Conservation (phyloP, 768 basidiomycete species). For the Leccinellum albellum region DNA sequence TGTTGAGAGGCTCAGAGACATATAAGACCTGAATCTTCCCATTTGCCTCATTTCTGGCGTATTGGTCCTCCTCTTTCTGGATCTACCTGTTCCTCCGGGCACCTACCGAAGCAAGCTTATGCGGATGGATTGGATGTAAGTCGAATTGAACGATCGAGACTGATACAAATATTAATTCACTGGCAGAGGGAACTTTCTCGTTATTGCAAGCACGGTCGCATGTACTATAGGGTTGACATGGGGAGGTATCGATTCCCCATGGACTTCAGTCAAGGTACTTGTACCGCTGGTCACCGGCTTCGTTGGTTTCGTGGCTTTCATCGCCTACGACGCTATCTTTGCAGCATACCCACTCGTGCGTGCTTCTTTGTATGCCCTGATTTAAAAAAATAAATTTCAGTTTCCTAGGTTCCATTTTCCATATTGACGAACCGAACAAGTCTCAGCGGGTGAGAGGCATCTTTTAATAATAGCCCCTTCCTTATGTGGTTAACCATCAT, state of each 20-base stretch:
- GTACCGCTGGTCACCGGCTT: slow-evolving; percentile 43
- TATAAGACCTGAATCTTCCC: slow-evolving; percentile 40
- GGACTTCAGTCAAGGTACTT: slow-evolving; percentile 39
- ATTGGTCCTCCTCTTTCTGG: slow-evolving; percentile 30
- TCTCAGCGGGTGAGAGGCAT: slow-evolving; percentile 22
- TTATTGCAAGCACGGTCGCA: slow-evolving; percentile 35
- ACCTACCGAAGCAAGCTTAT: slow-evolving; percentile 32
- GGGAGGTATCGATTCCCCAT: slow-evolving; percentile 43
- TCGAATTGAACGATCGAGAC: neutral
- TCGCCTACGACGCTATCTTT: slow-evolving; percentile 37
- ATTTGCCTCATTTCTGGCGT: slow-evolving; percentile 30
- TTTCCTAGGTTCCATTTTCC: slow-evolving; percentile 9
- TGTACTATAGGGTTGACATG: slow-evolving; percentile 45
- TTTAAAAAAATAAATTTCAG: neutral
- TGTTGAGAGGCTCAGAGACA: neutral
- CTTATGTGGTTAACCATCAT: neutral
- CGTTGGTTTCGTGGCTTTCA: slow-evolving; percentile 34
- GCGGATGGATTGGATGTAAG: slow-evolving; percentile 45
- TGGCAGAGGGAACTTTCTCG: slow-evolving; percentile 39
- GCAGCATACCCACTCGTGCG: slow-evolving; percentile 31
- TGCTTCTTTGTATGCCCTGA: neutral
- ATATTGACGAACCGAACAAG: slow-evolving; percentile 29
- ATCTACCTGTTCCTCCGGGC: slow-evolving; percentile 33
- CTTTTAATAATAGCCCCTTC: neutral
- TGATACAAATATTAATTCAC: neutral